A percentile compares a stretch with the other conserved stretches of the same genome.
Conservation (phyloP, 2,329 filamentous ascomycete species). For the Xylariaceae sp. region DNA sequence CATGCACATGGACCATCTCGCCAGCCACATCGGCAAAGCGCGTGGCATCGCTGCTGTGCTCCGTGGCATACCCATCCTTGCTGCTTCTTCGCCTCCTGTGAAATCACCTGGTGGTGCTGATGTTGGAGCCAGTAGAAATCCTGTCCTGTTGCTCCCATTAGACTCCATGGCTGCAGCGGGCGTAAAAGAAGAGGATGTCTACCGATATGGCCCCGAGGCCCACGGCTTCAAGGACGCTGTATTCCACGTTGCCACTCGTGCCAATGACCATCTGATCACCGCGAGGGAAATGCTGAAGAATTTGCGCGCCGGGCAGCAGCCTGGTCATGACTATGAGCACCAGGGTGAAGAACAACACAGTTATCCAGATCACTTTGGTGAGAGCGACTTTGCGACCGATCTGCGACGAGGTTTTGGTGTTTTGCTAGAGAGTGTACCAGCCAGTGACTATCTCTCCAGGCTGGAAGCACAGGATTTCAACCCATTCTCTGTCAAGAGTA, state of each 20-base stretch:
- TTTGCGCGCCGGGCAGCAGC: slow-evolving; percentile 62
- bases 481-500: slow-evolving; percentile 58
- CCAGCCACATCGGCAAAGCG: slow-evolving; percentile 91
- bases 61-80: slow-evolving; percentile 82
- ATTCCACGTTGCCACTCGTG: slow-evolving; percentile 85
- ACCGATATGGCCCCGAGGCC: slow-evolving; percentile 70
- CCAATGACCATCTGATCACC: slow-evolving; percentile 92
- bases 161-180: slow-evolving; percentile 81
- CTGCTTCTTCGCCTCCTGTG: slow-evolving; percentile 57
- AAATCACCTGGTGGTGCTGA: slow-evolving; percentile 33
- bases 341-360: slow-evolving; percentile 64
- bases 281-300: slow-evolving; percentile 85
- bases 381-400: slow-evolving; percentile 29
- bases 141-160: slow-evolving; percentile 67
- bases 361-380: slow-evolving; percentile 31
- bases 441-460: slow-evolving; percentile 68
- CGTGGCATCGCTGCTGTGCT: slow-evolving; percentile 80
- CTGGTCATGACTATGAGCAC: slow-evolving; percentile 86
- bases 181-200: slow-evolving; percentile 82
- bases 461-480: slow-evolving; percentile 82
- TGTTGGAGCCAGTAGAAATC: slow-evolving; percentile 31
- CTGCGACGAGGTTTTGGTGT: slow-evolving; percentile 65
- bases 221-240: slow-evolving; percentile 80
- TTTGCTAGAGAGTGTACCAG: slow-evolving; percentile 71
- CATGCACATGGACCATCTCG: slow-evolving; percentile 82